phyloP scores from a whole-genome alignment of 345 rosid genomes.

The Populus nigra region DNA sequence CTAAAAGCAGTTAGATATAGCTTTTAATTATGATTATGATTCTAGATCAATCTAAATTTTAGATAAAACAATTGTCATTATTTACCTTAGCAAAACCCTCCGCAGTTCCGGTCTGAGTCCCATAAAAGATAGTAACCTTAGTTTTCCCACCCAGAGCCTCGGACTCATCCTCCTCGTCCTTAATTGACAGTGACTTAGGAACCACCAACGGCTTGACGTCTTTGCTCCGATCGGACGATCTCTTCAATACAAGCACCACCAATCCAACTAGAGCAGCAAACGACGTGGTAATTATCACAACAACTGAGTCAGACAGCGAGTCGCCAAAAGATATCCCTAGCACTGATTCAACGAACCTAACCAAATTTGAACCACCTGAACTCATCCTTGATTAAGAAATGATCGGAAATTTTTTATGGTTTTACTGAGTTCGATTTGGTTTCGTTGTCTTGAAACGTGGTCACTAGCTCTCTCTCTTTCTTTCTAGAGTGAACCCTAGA shows the following conservation, averaged over 20 bases:
- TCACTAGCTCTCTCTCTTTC: background rate
- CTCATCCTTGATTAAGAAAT: slow-evolving; percentile 12
- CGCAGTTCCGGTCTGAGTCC: slow-evolving; percentile 95
- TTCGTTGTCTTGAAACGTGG: background rate
- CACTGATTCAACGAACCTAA: slow-evolving; percentile 44
- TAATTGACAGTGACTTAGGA: slow-evolving; percentile 40
- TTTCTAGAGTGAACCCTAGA: slow-evolving; percentile 2
- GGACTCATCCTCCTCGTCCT: slow-evolving; percentile 29
- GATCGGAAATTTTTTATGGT: background rate
- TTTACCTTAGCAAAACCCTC: slow-evolving; percentile 95
- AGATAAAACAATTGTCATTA: background rate
- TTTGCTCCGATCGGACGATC: slow-evolving; percentile 46
- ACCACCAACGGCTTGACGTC: slow-evolving; percentile 50
- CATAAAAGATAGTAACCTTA: slow-evolving; percentile 79
- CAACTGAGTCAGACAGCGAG: slow-evolving; percentile 45
- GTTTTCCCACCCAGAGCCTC: slow-evolving; percentile 43
- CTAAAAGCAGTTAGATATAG: background rate
- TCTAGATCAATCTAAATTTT: background rate
- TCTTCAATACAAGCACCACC: slow-evolving; percentile 53
- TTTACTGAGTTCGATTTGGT: background rate
- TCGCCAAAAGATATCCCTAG: slow-evolving; percentile 40
- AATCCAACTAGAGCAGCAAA: slow-evolving; percentile 52
- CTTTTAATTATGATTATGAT: too few species aligned
- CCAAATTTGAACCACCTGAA: slow-evolving; percentile 36
- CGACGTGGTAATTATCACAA: slow-evolving; percentile 55